Conservation (phyloP, 2,329 filamentous ascomycete species). For the Simplicillium aogashimaense region DNA sequence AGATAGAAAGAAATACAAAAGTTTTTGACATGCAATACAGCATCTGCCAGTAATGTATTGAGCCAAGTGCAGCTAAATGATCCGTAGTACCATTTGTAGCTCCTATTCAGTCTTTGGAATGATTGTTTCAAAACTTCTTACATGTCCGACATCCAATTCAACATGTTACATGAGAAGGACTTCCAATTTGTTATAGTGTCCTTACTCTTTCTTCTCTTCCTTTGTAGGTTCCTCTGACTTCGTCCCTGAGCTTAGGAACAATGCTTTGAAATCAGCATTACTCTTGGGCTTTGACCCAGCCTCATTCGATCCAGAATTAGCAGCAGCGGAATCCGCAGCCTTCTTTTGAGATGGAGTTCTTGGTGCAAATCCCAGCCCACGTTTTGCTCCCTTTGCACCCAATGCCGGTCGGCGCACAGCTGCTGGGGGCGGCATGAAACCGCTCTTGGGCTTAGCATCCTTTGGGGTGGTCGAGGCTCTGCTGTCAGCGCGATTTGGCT, state of each 20-base stretch:
- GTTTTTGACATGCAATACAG: too few relatives aligned
- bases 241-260: constrained; percentile 28
- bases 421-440: constrained; percentile 34
- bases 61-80: too few relatives aligned
- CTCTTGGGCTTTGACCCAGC: constrained; percentile 30
- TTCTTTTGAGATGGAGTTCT: constrained; percentile 11
- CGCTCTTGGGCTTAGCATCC: constrained; percentile 17
- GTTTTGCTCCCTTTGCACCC: constrained; percentile 28
- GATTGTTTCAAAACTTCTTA: too few relatives aligned
- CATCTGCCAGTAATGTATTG: too few relatives aligned
- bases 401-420: constrained; percentile 30
- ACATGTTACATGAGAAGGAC: too few relatives aligned
- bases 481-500: constrained; percentile 26
- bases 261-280: constrained; percentile 49
- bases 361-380: constrained; percentile 32
- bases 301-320: constrained; percentile 9
- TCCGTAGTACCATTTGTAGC: too few relatives aligned
- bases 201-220: constrained; percentile 2
- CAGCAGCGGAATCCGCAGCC: constrained; percentile 20
- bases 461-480: constrained; percentile 11
- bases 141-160: too few relatives aligned
- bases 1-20: too few relatives aligned
- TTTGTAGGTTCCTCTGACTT: constrained; percentile 8
- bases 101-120: too few relatives aligned
- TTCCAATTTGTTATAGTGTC: too few relatives aligned